Evolutionary conservation across 2,329 filamentous ascomycete species (phyloP), one percentile per base, ranked within the genome.

Genomic region (Fusarium camptoceras): DNA sequence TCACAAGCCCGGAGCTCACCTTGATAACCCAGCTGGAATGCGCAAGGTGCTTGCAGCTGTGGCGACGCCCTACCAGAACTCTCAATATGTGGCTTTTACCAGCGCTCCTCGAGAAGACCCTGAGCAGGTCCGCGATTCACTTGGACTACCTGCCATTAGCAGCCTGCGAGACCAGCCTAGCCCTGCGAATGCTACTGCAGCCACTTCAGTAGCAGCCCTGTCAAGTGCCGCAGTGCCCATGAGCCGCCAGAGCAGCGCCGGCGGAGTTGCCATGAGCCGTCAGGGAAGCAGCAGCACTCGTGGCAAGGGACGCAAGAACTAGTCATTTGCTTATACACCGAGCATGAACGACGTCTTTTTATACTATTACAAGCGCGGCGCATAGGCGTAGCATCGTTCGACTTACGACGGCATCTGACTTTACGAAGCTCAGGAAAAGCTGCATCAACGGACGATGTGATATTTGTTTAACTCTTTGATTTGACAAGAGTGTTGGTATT

Each of bases 41-140:
- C 85, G 86, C 55, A 85, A 82, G 68, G 79, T 89, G 11, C 82
- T 89, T n/a, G 85, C 89, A 73, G 83, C 84, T 30, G 85, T 87
- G 25, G 83, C 86, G 5, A 78, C 80, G 11, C 83, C 85, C 2
- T 83, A 85, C 43, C 78, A 81, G 42, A 79, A 84, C 63, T 83
- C 81, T 41, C 82, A 81, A 27, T 87, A 83, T 59, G 82, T 85
- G 6, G 84, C 85, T 15, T 86, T 83, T 57, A 84, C 76, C 73
- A 83, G 66, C 76, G 84, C 76, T 73, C 80, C 71, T 71, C 83
- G 77, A 73, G 85, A 78, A 74, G 83, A 85, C 43, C 81, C 84
- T 9, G 87, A 88, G 39, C 78, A 79, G 4, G 77, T 89, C 25
- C 81, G 84, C 9, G 83, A 87, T 57, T 79, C 81, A 8, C 79